Conservation (phyloP, 2,329 filamentous ascomycete species). For the Pseudogymnoascus sp. region DNA sequence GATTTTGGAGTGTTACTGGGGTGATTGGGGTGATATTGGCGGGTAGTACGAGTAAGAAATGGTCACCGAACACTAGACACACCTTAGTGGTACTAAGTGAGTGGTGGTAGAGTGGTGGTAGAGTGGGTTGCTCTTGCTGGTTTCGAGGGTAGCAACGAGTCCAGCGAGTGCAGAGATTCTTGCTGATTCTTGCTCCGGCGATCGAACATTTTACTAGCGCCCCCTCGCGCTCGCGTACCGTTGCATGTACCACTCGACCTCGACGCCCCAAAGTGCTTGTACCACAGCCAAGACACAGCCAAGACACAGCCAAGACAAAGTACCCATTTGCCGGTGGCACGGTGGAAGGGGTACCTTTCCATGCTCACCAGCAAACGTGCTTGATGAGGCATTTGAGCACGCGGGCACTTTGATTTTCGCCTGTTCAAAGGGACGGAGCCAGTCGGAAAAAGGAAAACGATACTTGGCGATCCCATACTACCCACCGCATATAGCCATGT, state of each 20-base stretch:
- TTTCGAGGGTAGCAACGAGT: too few relatives aligned
- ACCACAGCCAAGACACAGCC: background rate
- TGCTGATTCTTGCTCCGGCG: too few relatives aligned
- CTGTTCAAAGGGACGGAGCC: background rate
- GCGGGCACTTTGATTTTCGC: background rate
- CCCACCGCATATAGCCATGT: background rate
- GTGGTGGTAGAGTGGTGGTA: too few relatives aligned
- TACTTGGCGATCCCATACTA: background rate
- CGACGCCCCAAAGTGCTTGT: background rate
- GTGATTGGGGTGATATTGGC: background rate
- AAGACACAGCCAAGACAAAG: background rate
- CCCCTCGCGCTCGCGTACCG: too few relatives aligned
- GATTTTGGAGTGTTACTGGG: background rate
- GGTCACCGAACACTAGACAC: background rate
- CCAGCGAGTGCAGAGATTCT: background rate
- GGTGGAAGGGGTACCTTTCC: background rate
- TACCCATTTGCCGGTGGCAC: background rate
- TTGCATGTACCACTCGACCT: background rate
- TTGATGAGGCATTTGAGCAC: slow-evolving; percentile 2
- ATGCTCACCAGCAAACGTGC: background rate
- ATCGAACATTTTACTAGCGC: slow-evolving; percentile 4
- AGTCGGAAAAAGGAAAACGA: background rate
- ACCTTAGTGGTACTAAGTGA: too few relatives aligned
- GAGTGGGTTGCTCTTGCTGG: too few relatives aligned
- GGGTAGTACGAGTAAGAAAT: slow-evolving; percentile 6